Percentiles rank a stretch among this genome's conserved stretches.
phyloP scores from a whole-genome alignment of 2,329 filamentous ascomycete species.

The Shiraia bambusicola region DNA sequence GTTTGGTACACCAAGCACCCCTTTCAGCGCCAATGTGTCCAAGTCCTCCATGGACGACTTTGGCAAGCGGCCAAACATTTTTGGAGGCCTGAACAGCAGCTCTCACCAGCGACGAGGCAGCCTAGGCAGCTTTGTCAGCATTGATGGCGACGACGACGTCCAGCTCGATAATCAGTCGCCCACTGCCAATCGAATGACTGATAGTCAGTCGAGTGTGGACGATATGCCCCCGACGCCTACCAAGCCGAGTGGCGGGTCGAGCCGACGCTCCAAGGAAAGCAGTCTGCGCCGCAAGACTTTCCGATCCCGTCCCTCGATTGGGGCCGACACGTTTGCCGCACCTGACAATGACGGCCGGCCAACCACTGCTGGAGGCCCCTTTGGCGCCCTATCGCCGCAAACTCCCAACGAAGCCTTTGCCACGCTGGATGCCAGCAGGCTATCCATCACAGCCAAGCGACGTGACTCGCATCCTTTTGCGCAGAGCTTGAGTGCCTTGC shows the following conservation, averaged over 20 bases:
- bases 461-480: constrained; percentile 43
- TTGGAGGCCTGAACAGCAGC: constrained; percentile 56
- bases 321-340: constrained; percentile 50
- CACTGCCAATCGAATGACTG: constrained; percentile 52
- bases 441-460: constrained; percentile 71
- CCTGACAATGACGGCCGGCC: constrained; percentile 35
- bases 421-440: constrained; percentile 75
- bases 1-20: constrained; percentile 78
- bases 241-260: constrained; percentile 61
- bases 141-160: constrained; percentile 72
- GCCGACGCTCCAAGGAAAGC: constrained; percentile 52
- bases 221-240: constrained; percentile 94
- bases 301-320: constrained; percentile 48
- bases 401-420: constrained; percentile 76
- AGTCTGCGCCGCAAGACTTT: constrained; percentile 55
- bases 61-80: constrained; percentile 62
- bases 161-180: constrained; percentile 54
- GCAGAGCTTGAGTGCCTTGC: constrained; percentile 51
- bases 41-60: constrained; percentile 69
- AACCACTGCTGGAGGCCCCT: constrained; percentile 52
- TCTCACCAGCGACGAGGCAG: constrained; percentile 63
- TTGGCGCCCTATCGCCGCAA: constrained; percentile 68
- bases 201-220: constrained; percentile 62
- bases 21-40: constrained; percentile 67
- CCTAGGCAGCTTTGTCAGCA: constrained; percentile 77